A percentile compares a stretch with the other conserved stretches of the same genome.
Conservation (phyloP, 75 land plant species). For the Ceratopteris richardii region DNA sequence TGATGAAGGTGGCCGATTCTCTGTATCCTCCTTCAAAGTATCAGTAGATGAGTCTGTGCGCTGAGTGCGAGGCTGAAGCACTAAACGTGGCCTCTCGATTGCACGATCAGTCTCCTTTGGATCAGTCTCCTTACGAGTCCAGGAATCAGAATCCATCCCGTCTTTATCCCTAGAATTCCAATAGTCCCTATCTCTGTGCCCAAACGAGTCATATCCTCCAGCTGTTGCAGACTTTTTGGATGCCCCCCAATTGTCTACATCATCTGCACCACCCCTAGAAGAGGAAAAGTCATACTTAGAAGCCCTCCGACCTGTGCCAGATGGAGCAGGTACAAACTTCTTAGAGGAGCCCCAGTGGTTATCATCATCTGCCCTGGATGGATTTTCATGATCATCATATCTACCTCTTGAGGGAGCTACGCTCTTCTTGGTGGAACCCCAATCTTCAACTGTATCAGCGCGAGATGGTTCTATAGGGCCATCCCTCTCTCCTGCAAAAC, state of each 20-base stretch:
- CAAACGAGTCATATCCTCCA: slow-evolving; percentile 22
- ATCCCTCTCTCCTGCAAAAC: slow-evolving; percentile 5
- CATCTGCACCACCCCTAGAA: slow-evolving; percentile 16
- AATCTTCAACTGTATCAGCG: slow-evolving; percentile 73
- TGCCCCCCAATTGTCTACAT: slow-evolving; percentile 8
- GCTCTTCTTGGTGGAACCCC: slow-evolving; percentile 65
- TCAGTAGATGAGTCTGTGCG: slow-evolving; percentile 13
- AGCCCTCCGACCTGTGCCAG: not conserved
- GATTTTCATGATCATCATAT: slow-evolving; percentile 30
- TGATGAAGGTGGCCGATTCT: not conserved
- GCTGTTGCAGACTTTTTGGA: slow-evolving; percentile 22
- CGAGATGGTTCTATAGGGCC: slow-evolving; percentile 23
- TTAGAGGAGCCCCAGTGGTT: slow-evolving; percentile 59
- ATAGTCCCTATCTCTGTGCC: slow-evolving; percentile 15
- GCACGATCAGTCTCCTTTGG: slow-evolving; percentile 13
- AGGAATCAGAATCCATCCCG: slow-evolving; percentile 26
- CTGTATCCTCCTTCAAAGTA: not conserved
- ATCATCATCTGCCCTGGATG: slow-evolving; percentile 51
- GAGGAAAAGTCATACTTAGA: not conserved
- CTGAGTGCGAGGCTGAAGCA: slow-evolving; percentile 56
- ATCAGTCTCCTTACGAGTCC: too few relatives aligned
- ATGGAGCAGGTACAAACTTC: slow-evolving; percentile 19
- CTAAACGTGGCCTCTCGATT: slow-evolving; percentile 62
- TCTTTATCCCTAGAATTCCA: not conserved
- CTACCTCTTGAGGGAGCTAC: slow-evolving; percentile 4